Conservation (phyloP, 352 stramenopile genomes). For the Pythium graminicola region DNA sequence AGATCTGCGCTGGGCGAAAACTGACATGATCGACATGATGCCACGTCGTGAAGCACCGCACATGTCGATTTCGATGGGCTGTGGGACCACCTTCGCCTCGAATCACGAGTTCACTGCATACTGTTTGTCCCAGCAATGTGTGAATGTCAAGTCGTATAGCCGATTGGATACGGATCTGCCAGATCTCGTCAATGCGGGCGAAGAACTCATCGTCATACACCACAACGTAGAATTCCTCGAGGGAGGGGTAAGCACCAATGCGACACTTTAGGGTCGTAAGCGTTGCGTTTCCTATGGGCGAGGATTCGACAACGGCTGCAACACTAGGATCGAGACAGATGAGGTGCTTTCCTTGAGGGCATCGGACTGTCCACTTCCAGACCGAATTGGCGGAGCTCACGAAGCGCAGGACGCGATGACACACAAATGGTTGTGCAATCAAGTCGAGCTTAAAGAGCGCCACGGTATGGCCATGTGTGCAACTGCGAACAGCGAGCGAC, state of each 20-base stretch:
- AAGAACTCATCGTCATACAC: constrained; percentile 87
- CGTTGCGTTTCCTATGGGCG: constrained; percentile 15
- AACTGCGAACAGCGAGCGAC: constrained; percentile 54
- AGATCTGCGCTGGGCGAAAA: constrained; percentile 77
- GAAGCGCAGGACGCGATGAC: constrained; percentile 79
- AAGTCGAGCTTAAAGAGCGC: constrained; percentile 85
- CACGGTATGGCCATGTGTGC: constrained; percentile 86
- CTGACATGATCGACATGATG: constrained; percentile 34
- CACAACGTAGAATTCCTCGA: constrained; percentile 88
- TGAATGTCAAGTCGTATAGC: constrained; percentile 84
- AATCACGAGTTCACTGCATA: constrained; percentile 86
- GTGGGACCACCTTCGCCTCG: constrained; percentile 53
- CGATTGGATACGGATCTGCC: constrained; percentile 73
- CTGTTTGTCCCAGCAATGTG: constrained; percentile 75
- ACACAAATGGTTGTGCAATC: constrained; percentile 64
- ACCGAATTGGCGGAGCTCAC: constrained; percentile 46
- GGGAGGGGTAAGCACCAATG: constrained; percentile 71
- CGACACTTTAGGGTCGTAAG: constrained; percentile 81
- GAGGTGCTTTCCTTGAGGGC: constrained; percentile 43
- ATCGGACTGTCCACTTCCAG: constrained; percentile 51
- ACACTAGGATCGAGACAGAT: constrained; percentile 70
- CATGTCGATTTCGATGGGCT: constrained; percentile 20
- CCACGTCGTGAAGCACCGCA: constrained; percentile 50
- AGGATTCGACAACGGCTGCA: constrained; percentile 26
- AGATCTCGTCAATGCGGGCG: constrained; percentile 71